These are phyloP conservation scores for Ogataea neopini DNA, from an alignment of 805 yeast genomes.

Conservation along the genomic window DNA sequence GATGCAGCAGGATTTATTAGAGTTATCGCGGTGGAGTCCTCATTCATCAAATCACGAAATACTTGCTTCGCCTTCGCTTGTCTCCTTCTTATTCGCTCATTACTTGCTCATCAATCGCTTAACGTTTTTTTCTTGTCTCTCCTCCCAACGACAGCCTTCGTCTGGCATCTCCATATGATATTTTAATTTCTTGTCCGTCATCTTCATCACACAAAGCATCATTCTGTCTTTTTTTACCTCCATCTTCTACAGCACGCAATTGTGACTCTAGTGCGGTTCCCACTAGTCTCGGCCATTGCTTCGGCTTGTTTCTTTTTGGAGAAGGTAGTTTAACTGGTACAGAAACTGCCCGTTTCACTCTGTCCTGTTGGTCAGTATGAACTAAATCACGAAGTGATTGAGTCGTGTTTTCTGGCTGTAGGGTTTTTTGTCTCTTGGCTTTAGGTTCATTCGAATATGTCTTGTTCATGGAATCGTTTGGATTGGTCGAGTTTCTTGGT, in stretches of 20 bases:
- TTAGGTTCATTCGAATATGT: background rate
- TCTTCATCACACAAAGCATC: background rate
- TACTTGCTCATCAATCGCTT: too few relatives aligned
- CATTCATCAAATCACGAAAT: too few relatives aligned
- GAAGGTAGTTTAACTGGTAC: conserved; percentile 45
- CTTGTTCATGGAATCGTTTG: background rate
- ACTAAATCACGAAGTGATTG: too few relatives aligned
- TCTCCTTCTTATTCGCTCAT: background rate
- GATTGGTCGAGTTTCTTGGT: conserved; percentile 19
- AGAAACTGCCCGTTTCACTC: background rate
- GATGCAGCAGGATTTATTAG: too few relatives aligned
- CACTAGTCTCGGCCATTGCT: conserved; percentile 48
- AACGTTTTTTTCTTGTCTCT: background rate
- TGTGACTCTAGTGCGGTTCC: conserved; percentile 45
- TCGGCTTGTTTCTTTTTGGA: conserved; percentile 48
- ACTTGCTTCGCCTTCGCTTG: too few relatives aligned
- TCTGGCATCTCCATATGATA: conserved; percentile 4
- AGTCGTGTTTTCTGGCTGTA: background rate
- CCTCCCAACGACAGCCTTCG: background rate
- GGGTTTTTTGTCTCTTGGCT: background rate
- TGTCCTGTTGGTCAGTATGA: too few relatives aligned
- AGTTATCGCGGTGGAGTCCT: too few relatives aligned
- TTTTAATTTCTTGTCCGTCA: background rate
- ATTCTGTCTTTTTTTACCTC: background rate
- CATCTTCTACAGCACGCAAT: conserved; percentile 12